phyloP scores from a whole-genome alignment of 2,329 filamentous ascomycete genomes.

The Fusarium illudens region DNA sequence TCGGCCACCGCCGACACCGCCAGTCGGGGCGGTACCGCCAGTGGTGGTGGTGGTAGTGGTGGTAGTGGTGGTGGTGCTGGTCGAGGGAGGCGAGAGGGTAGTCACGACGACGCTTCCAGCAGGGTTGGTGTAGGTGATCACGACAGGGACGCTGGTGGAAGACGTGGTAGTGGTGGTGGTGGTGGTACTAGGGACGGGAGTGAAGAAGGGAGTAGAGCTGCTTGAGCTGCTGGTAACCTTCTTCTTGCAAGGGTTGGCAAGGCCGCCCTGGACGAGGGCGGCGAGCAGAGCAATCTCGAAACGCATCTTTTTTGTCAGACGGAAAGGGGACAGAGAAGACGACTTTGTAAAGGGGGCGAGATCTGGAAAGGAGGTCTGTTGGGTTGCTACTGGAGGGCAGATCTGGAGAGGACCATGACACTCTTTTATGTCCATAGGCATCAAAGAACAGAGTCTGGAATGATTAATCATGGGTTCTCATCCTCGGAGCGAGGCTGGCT shows the following conservation, averaged over 20 bases:
- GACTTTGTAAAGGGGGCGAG: not conserved
- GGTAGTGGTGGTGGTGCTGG: constrained; percentile 10
- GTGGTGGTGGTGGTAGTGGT: constrained; percentile 1
- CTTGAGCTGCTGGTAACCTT: not conserved
- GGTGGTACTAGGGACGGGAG: not conserved
- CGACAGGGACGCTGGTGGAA: not conserved
- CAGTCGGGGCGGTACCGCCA: not conserved
- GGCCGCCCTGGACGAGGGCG: constrained; percentile 7
- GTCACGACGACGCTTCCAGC: not conserved
- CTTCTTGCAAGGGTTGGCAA: constrained; percentile 4
- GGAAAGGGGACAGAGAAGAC: not conserved
- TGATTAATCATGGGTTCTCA: not conserved
- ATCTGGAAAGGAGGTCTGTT: not conserved
- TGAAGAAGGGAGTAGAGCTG: not conserved
- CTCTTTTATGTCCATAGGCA: not conserved
- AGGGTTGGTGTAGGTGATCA: not conserved
- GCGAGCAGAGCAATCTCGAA: constrained; percentile 6
- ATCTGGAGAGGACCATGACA: not conserved
- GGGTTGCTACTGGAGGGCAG: not conserved
- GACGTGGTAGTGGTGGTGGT: not conserved
- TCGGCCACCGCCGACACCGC: not conserved
- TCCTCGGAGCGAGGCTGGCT: not conserved
- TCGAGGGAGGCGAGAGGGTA: not conserved
- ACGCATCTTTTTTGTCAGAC: constrained; percentile 9
- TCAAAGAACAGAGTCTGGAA: not conserved